A percentile compares a stretch with the other conserved stretches of the same genome.
Conservation (phyloP, 1,284 basidiomycete genomes). For the Phenoliferia sp. region DNA sequence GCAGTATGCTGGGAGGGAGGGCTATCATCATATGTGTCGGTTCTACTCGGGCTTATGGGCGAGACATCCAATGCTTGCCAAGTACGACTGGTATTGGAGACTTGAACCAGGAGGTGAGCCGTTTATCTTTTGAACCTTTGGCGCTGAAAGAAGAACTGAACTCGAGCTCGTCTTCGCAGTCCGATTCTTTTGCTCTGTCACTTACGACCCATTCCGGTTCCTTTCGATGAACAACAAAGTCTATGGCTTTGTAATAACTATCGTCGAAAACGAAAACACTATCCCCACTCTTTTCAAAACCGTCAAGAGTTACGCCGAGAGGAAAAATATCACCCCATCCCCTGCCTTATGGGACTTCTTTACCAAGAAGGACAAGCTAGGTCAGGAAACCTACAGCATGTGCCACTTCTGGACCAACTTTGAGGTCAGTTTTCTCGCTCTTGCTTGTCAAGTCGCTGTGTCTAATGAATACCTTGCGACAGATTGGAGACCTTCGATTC, state of each 20-base stretch:
- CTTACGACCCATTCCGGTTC: slow-evolving; percentile 43
- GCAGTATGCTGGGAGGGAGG: slow-evolving; percentile 34
- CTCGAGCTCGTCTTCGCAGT: slow-evolving; percentile 9
- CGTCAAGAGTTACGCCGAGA: slow-evolving; percentile 37
- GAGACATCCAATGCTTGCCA: slow-evolving; percentile 24
- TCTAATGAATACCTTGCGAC: not conserved
- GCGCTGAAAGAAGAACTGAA: not conserved
- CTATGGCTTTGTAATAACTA: slow-evolving; percentile 44
- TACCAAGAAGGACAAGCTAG: slow-evolving; percentile 27
- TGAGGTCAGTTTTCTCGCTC: slow-evolving; percentile 6
- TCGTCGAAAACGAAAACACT: slow-evolving; percentile 43
- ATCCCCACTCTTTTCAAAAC: slow-evolving; percentile 41
- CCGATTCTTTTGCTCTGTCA: slow-evolving; percentile 41
- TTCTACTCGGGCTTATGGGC: slow-evolving; percentile 35
- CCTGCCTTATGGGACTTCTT: slow-evolving; percentile 40
- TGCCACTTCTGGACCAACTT: slow-evolving; percentile 45
- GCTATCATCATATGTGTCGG: slow-evolving; percentile 36
- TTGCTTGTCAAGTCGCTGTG: not conserved
- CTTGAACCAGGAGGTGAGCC: slow-evolving; percentile 43
- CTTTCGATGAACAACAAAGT: slow-evolving; percentile 32
- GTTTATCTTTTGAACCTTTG: not conserved
- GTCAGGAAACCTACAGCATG: slow-evolving; percentile 31
- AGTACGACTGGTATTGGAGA: slow-evolving; percentile 46
- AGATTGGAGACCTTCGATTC: slow-evolving; percentile 43
- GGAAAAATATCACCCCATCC: slow-evolving; percentile 32